phyloP scores from a whole-genome alignment of 2,329 filamentous ascomycete genomes.

The Hypoxylon sp. region DNA sequence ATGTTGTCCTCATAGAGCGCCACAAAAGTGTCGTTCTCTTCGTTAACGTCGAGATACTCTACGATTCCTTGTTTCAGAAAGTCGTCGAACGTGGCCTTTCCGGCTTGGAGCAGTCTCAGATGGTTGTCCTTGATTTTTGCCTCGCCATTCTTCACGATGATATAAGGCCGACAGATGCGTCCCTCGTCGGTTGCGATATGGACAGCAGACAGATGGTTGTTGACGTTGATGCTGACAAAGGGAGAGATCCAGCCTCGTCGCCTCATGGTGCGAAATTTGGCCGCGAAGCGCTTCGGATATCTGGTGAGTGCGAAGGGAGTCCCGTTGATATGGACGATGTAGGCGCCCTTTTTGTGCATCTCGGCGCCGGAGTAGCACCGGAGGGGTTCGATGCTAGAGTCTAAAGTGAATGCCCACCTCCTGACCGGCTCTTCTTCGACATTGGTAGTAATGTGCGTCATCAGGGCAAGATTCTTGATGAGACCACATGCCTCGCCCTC shows the following conservation, averaged over 20 bases:
- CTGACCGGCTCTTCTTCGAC: constrained; percentile 91
- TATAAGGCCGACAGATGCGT: constrained; percentile 92
- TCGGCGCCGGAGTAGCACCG: constrained; percentile 77
- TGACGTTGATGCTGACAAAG: constrained; percentile 96
- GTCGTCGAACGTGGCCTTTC: constrained; percentile 90
- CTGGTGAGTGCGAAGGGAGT: constrained; percentile 89
- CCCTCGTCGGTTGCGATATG: constrained; percentile 98
- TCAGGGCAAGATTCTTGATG: constrained; percentile 96
- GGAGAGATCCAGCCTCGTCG: constrained; percentile 92
- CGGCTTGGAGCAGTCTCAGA: constrained; percentile 80
- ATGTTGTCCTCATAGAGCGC: constrained; percentile 89
- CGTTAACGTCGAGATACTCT: constrained; percentile 97
- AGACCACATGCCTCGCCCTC: constrained; percentile 98
- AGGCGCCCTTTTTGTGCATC: constrained; percentile 83
- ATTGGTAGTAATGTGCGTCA: constrained; percentile 99
- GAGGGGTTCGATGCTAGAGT: constrained; percentile 81
- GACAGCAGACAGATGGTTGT: constrained; percentile 88
- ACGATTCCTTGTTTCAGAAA: constrained; percentile 89
- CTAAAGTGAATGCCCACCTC: constrained; percentile 84
- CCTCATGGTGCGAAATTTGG: constrained; percentile 84
- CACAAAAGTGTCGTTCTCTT: constrained; percentile 96
- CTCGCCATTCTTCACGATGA: constrained; percentile 88
- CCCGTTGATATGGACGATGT: constrained; percentile 94
- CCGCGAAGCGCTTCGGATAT: constrained; percentile 85
- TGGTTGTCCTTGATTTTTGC: constrained; percentile 82